Percentiles rank a stretch among this genome's conserved stretches.
These are phyloP conservation scores for Capillidium heterosporum DNA, from an alignment of 371 early-diverging fungal genomes.

Conservation along the genomic window DNA sequence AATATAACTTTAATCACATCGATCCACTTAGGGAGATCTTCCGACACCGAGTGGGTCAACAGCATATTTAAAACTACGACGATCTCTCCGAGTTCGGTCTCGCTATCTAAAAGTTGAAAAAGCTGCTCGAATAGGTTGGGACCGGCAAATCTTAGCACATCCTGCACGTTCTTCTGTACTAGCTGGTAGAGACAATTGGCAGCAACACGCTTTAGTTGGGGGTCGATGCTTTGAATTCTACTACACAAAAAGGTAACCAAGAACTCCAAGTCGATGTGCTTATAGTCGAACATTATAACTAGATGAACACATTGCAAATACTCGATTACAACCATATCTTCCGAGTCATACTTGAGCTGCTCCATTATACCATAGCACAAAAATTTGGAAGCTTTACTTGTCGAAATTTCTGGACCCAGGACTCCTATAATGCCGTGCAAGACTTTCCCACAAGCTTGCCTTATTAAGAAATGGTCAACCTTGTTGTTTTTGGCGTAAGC, in stretches of 20 bases:
- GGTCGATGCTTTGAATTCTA: conserved; percentile 28
- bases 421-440: conserved; percentile 76
- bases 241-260: conserved; percentile 59
- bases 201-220: conserved; percentile 53
- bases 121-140: conserved; percentile 64
- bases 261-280: conserved; percentile 37
- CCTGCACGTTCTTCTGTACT: conserved; percentile 53
- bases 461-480: conserved; percentile 21
- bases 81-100: conserved; percentile 56
- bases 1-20: conserved; percentile 62
- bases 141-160: conserved; percentile 42
- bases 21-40: conserved; percentile 67
- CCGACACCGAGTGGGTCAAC: conserved; percentile 46
- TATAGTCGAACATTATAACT: conserved; percentile 75
- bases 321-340: conserved; percentile 64
- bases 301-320: conserved; percentile 77
- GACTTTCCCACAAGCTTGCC: conserved; percentile 69
- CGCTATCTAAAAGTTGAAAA: conserved; percentile 65
- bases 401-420: conserved; percentile 78
- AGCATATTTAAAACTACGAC: conserved; percentile 59
- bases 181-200: conserved; percentile 76
- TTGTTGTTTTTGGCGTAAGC: conserved; percentile 37
- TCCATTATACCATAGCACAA: conserved; percentile 58
- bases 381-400: conserved; percentile 47
- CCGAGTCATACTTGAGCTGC: conserved; percentile 54